Percentiles rank a stretch among this genome's conserved stretches.
phyloP scores from a whole-genome alignment of 2,329 filamentous ascomycete genomes.

The Chaetothyriales sp. region DNA sequence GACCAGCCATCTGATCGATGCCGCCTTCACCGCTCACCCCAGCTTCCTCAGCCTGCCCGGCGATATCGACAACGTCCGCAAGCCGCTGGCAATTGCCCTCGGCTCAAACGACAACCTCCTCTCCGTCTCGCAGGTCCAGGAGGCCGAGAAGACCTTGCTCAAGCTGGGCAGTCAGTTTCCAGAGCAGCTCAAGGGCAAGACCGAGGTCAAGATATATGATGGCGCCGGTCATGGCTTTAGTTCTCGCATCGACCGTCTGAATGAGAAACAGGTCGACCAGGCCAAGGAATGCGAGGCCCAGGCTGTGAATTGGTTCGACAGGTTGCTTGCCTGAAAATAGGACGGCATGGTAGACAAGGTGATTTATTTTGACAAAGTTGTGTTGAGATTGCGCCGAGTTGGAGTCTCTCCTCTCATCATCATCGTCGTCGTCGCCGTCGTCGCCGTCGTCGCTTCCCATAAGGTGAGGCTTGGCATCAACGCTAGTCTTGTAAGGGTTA shows the following conservation, averaged over 20 bases:
- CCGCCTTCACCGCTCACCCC: conserved; percentile 29
- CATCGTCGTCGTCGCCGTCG: too few relatives aligned
- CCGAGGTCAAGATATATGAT: conserved; percentile 29
- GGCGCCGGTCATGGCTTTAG: conserved; percentile 33
- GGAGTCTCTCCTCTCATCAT: too few relatives aligned
- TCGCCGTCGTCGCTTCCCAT: too few relatives aligned
- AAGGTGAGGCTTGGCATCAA: too few relatives aligned
- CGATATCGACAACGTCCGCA: conserved; percentile 27
- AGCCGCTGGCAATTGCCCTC: conserved; percentile 28
- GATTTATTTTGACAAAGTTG: too few relatives aligned
- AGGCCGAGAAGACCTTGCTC: conserved; percentile 25
- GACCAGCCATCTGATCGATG: conserved; percentile 25
- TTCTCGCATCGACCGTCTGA: conserved; percentile 23
- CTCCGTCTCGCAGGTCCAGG: conserved; percentile 26
- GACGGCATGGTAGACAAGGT: background rate
- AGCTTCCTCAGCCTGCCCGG: conserved; percentile 27
- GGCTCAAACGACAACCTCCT: conserved; percentile 30
- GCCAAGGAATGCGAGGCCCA: background rate
- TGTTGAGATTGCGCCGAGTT: too few relatives aligned
- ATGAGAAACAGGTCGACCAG: background rate
- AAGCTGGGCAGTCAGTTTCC: conserved; percentile 2
- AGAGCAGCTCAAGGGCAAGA: conserved; percentile 1
- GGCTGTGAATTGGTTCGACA: background rate
- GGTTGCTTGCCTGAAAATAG: background rate
- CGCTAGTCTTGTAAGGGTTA: too few relatives aligned